A percentile compares a stretch with the other conserved stretches of the same genome.
phyloP scores from a whole-genome alignment of 139 green algal genomes.

The Tetratostichococcus sp. region DNA sequence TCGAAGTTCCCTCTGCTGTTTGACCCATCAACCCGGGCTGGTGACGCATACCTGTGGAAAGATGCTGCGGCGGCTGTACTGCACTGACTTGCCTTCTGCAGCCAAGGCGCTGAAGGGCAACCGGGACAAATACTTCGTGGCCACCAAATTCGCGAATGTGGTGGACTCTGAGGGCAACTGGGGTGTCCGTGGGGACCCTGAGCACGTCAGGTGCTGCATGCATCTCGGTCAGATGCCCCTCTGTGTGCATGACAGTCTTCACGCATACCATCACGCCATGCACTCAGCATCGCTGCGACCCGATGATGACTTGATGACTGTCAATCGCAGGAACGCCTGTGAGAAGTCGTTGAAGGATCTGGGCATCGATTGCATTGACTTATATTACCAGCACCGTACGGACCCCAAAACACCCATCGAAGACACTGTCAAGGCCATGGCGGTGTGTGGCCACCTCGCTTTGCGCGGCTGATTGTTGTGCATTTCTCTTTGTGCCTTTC shows the following conservation, averaged over 20 bases:
- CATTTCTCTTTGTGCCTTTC: too few relatives aligned
- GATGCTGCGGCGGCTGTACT: too few relatives aligned
- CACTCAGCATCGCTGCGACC: too few relatives aligned
- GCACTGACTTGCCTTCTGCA: not conserved
- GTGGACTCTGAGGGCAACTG: not conserved
- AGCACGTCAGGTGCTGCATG: not conserved
- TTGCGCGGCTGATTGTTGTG: too few relatives aligned
- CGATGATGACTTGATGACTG: too few relatives aligned
- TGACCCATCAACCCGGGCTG: too few relatives aligned
- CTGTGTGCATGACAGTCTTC: too few relatives aligned
- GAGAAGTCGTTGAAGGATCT: constrained; percentile 45
- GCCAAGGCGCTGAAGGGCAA: not conserved
- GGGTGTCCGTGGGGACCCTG: not conserved
- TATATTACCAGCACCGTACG: constrained; percentile 51
- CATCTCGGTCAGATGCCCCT: too few relatives aligned
- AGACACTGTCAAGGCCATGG: constrained; percentile 52
- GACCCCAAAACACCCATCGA: constrained; percentile 54
- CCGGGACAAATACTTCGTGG: not conserved
- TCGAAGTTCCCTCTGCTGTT: too few relatives aligned
- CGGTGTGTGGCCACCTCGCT: constrained; percentile 31
- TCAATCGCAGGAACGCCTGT: constrained; percentile 31
- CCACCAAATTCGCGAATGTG: not conserved
- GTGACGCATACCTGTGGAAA: too few relatives aligned
- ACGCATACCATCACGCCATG: too few relatives aligned
- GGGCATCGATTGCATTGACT: constrained; percentile 45